A percentile compares a stretch with the other conserved stretches of the same genome.
Evolutionary conservation across 2,329 filamentous ascomycete genomes (phyloP).

Genomic region (Pseudogymnoascus sp.): DNA sequence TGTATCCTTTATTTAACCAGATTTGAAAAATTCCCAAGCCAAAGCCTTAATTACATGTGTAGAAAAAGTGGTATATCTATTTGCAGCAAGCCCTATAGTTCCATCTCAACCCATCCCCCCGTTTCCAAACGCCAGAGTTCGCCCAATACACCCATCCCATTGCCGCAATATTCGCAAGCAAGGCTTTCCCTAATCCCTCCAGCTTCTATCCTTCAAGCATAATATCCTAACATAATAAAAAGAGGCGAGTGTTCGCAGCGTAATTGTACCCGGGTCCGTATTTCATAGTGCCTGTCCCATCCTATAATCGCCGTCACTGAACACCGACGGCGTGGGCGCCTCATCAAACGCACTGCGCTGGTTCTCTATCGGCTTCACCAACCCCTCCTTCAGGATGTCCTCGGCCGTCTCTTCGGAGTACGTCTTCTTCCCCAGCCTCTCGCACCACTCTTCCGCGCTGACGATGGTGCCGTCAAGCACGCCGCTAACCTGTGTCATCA

Average conservation of each 20-base stretch:
- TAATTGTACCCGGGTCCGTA: neutral
- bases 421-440: constrained; percentile 53
- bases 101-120: neutral
- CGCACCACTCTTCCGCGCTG: constrained; percentile 87
- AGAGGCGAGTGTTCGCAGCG: neutral
- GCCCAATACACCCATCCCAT: neutral
- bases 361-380: neutral
- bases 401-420: neutral
- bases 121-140: neutral
- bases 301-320: neutral
- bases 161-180: neutral
- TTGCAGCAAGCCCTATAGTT: neutral
- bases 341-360: no score
- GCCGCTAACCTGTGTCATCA: constrained; percentile 84
- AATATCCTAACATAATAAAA: neutral
- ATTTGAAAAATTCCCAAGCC: neutral
- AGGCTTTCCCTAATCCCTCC: neutral
- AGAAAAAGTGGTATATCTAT: neutral
- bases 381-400: neutral
- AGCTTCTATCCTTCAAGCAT: neutral
- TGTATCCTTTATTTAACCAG: neutral
- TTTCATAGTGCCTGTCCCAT: neutral
- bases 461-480: constrained; percentile 84
- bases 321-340: neutral
- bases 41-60: neutral